Conservation (phyloP, 129 eudicot species). For the Centella asiatica region DNA sequence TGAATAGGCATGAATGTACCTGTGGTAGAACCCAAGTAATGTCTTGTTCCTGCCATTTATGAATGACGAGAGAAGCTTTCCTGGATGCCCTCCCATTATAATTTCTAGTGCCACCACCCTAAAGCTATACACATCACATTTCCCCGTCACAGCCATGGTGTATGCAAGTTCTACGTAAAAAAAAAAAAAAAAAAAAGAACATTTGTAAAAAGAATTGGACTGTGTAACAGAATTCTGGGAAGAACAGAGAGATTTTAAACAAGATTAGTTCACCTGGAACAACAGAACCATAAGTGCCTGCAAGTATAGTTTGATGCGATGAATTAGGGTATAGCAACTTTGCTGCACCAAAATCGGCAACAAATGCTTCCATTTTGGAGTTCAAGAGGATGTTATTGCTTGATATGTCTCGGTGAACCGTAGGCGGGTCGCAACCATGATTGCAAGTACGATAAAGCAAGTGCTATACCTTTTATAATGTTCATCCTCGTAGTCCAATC, state of each 20-base stretch:
- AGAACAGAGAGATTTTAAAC: neutral
- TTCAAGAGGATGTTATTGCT: constrained; percentile 6
- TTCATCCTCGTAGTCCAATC: constrained; percentile 3
- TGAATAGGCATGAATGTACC: neutral
- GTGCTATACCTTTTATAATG: constrained; percentile 1
- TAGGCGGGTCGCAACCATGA: constrained; percentile 1
- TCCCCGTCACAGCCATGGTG: neutral
- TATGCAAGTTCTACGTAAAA: neutral
- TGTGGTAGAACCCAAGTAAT: neutral
- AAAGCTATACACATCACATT: neutral
- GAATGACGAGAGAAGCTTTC: neutral
- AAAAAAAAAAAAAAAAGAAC: neutral
- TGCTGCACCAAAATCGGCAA: neutral
- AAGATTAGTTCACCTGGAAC: neutral
- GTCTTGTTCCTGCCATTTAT: neutral
- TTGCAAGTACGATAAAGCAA: constrained; percentile 3
- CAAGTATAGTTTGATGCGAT: neutral
- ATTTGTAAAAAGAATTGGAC: no score
- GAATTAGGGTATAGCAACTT: neutral
- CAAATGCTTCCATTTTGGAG: neutral
- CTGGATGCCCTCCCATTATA: neutral
- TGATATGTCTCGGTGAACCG: constrained; percentile 3
- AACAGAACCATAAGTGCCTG: neutral
- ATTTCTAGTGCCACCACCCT: neutral
- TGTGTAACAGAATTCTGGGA: neutral